Conservation (phyloP, 2,329 filamentous ascomycete genomes). For the Cladosporium sp. region DNA sequence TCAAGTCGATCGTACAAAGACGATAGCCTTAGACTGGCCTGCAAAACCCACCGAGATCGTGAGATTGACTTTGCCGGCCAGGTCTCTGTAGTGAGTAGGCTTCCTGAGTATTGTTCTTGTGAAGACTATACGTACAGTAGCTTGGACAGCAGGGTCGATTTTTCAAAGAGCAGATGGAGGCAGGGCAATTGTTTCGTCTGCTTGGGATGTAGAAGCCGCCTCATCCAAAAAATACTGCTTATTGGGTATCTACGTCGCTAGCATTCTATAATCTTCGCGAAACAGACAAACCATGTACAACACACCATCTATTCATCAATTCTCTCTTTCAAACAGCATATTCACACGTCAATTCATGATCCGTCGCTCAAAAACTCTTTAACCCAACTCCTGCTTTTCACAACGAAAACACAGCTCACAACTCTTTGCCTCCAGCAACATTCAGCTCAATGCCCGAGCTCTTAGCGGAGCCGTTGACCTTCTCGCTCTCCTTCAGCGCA, state of each 20-base stretch:
- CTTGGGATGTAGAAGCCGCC: no score
- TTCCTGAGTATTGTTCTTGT: no score
- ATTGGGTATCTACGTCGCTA: conserved; percentile 6
- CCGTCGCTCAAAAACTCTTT: background rate
- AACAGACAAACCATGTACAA: background rate
- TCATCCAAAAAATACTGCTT: background rate
- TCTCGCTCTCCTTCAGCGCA: conserved; percentile 17
- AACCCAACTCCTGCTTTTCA: background rate
- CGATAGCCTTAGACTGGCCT: no score
- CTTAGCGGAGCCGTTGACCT: conserved; percentile 15
- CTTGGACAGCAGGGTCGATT: no score
- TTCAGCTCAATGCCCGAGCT: conserved; percentile 19
- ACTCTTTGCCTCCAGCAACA: conserved; percentile 9
- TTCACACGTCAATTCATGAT: background rate
- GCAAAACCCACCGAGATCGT: no score
- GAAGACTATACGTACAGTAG: no score
- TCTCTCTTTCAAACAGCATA: background rate
- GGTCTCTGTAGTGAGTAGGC: no score
- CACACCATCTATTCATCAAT: background rate
- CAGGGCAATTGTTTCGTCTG: no score
- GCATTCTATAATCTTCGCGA: conserved; percentile 4
- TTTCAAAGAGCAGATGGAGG: no score
- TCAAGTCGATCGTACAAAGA: no score
- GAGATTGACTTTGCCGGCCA: no score
- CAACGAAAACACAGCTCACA: background rate